Base-by-base conservation (phyloP, 1,284 basidiomycete species). In the Ganoderma multipileum region DNA sequence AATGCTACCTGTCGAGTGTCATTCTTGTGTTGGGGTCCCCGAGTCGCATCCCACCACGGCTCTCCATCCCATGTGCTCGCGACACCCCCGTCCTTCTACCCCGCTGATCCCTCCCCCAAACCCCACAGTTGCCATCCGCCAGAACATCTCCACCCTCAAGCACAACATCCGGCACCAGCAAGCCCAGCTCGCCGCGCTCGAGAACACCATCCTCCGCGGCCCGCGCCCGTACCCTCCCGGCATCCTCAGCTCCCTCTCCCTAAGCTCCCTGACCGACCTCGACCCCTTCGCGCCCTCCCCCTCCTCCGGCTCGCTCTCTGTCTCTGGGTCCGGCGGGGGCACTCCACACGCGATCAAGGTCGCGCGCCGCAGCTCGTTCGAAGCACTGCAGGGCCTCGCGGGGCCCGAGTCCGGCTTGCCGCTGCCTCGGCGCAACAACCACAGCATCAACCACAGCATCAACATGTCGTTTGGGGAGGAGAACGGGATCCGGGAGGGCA, bases 121-220 rank as follows among this genome's bases (percentile, higher is more conserved):
- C n/a, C 11, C 57, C 57, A 28, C 73, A 93, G 91, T 92, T 75
- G 85, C 87, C 72, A 83, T 92, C 68, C 87, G 91, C 68, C 88
- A 85, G 72, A 91, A 93, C 72, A 90, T 94, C 79, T 92, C 91
- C 69, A 88, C 88, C 52, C 81, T 93, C 73, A 92, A 89, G 79
- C 92, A 94, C 77, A 88, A 84, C 75, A 94, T 94, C 72, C 83
- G 92, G 71, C 91, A 93, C 75, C 90, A 93, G 75, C 90, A 87
- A 81, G 91, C 91, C 16, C 91, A 93, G 74, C 79, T 93, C 58
- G 85, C 89, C 71, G 83, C 77, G 55, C 85, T 92, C 61, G 92
- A 93, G 78, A 90, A 83, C 75, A 82, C 86, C 64, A 80, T 93
- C 63, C 84, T 89, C 64, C 86, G 86, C 71, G 87, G 87, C 36